Evolutionary conservation across 345 rosid species (phyloP).

Genomic region (Pugionium cornutum): DNA sequence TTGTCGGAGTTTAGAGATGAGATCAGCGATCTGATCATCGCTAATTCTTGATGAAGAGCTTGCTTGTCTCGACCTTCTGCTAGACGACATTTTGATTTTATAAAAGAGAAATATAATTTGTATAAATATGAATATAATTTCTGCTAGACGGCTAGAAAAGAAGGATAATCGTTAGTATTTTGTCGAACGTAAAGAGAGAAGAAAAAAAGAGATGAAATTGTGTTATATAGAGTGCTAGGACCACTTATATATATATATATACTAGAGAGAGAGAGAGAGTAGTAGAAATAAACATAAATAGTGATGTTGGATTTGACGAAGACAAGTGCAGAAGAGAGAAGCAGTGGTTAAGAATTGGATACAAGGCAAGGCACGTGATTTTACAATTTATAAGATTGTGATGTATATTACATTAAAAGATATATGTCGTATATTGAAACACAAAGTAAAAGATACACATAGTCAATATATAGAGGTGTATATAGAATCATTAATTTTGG

Average conservation of each 20-base stretch:
- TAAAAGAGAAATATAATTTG: background rate
- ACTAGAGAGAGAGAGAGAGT: constrained; percentile 20
- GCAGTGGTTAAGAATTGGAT: constrained; percentile 43
- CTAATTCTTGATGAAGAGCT: constrained; percentile 67
- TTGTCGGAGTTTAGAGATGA: constrained; percentile 78
- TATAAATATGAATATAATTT: constrained; percentile 13
- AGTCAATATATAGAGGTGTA: background rate
- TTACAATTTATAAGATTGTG: constrained; percentile 27
- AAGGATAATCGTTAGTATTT: constrained; percentile 7
- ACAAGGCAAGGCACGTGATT: constrained; percentile 36
- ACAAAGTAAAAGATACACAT: constrained; percentile 5
- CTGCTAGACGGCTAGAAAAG: constrained; percentile 21
- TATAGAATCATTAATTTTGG: constrained; percentile 19
- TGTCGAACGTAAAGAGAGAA: constrained; percentile 37
- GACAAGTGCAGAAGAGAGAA: constrained; percentile 74
- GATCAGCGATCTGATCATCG: constrained; percentile 90
- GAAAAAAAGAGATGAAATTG: constrained; percentile 53
- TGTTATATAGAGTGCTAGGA: constrained; percentile 68
- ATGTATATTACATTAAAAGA: background rate
- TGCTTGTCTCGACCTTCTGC: constrained; percentile 87
- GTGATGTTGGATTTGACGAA: constrained; percentile 75
- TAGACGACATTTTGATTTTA: constrained; percentile 70
- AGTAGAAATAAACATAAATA: constrained; percentile 49
- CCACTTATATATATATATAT: constrained; percentile 42
- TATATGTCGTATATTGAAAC: background rate